Conservation (phyloP, 2,329 filamentous ascomycete genomes). For the Chaetothyriales sp. region DNA sequence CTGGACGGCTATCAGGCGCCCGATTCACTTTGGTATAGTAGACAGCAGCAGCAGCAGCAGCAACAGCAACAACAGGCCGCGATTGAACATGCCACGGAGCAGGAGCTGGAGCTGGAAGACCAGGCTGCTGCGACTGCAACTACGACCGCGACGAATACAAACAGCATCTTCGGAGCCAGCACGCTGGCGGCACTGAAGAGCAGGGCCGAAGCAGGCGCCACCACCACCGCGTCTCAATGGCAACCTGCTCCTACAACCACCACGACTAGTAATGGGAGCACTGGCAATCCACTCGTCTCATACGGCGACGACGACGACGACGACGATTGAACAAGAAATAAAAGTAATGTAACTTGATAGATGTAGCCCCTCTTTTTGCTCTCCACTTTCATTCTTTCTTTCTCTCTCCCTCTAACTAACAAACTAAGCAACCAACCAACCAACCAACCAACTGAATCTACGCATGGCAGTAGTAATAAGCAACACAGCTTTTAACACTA, state of each 20-base stretch:
- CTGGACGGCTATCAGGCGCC: slow-evolving; percentile 85
- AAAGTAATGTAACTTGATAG: not conserved
- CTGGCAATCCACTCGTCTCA: slow-evolving; percentile 56
- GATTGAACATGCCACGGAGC: slow-evolving; percentile 5
- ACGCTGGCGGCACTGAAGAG: slow-evolving; percentile 67
- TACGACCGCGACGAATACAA: slow-evolving; percentile 24
- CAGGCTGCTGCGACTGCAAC: not conserved
- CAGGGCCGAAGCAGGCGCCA: slow-evolving; percentile 28
- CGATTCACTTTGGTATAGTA: slow-evolving; percentile 83
- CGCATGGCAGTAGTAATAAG: not conserved
- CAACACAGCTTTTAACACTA: not conserved
- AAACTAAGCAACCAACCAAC: not conserved
- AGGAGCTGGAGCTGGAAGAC: slow-evolving; percentile 7
- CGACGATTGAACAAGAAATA: slow-evolving; percentile 24
- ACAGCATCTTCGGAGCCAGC: slow-evolving; percentile 66
- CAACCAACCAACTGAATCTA: no score
- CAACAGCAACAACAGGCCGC: slow-evolving; percentile 26
- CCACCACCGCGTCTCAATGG: slow-evolving; percentile 29
- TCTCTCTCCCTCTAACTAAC: not conserved
- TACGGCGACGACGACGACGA: slow-evolving; percentile 86
- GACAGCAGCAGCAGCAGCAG: slow-evolving; percentile 47
- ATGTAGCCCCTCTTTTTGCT: no score
- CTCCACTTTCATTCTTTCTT: not conserved
- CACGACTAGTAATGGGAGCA: slow-evolving; percentile 29
- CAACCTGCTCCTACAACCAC: slow-evolving; percentile 25